Percentiles rank a stretch among this genome's conserved stretches.
These are phyloP conservation scores for Ophiostoma sp. DNA, from an alignment of 2,329 filamentous ascomycete species.

Conservation along the genomic window DNA sequence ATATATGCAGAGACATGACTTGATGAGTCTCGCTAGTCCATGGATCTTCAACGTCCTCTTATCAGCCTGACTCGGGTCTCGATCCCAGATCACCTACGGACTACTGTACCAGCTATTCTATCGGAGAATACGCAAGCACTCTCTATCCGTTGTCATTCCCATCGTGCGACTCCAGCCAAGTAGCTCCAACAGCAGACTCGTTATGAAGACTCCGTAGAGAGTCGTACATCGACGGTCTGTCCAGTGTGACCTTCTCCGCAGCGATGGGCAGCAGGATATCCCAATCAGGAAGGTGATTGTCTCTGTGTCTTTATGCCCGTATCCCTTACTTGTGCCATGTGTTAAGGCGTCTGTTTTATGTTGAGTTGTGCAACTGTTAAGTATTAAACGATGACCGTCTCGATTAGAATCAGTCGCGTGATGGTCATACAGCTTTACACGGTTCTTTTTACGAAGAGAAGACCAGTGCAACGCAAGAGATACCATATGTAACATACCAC, in stretches of 20 bases:
- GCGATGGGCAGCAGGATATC: neutral
- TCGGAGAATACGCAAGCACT: neutral
- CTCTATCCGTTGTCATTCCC: neutral
- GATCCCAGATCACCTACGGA: neutral
- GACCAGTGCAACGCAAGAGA: neutral
- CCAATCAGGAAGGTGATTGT: neutral
- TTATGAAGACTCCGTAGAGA: neutral
- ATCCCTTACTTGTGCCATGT: too few relatives aligned
- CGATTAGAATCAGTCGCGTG: neutral
- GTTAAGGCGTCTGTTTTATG: neutral
- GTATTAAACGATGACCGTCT: too few relatives aligned
- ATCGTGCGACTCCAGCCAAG: neutral
- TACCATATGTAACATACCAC: neutral
- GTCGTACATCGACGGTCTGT: neutral
- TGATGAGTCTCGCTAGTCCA: too few relatives aligned
- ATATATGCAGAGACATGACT: too few relatives aligned
- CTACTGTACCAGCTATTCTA: neutral
- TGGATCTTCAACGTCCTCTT: neutral
- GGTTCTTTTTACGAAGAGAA: neutral
- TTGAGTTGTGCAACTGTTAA: too few relatives aligned
- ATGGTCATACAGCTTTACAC: neutral
- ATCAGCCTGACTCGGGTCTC: neutral
- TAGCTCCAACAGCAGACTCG: neutral
- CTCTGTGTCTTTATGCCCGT: neutral
- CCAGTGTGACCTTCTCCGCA: constrained; percentile 6